Base-by-base conservation (phyloP, 2,329 filamentous ascomycete genomes). In the Fusarium udum region DNA sequence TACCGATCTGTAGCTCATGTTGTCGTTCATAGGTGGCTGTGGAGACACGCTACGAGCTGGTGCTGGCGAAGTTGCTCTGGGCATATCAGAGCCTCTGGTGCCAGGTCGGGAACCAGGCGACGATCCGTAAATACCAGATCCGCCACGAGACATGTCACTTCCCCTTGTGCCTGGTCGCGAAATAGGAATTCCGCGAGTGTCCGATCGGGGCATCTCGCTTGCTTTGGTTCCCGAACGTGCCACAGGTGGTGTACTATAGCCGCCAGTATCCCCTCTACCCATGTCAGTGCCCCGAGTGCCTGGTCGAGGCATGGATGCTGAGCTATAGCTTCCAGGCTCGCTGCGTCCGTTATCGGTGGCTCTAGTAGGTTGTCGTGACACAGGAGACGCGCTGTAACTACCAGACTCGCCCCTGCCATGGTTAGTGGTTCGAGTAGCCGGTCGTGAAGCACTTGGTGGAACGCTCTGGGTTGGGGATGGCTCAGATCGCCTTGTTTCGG, bases 41-140 rank as follows among this genome's bases (percentile, higher is more conserved):
- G 92, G 92, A 16, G 89, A 91, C n/a, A 83, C 83, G 72, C 86
- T 87, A 46, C 93, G 89, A 13, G 89, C 85, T 31, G 93, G 90
- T 32, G 89, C 90, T 36, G 94, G 94, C 13, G 93, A 95, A 11
- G 89, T 82, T 4, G 89, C 87, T 32, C 90, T 83, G 26, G 89
- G 88, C 67, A 90, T 84, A 55, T 91, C 89, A 70, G 84, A 88
- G 24, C 87, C 88, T 64, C 92, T 85, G 10, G 90, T 91, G 18
- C 85, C 83, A 7, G 91, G 87, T 18, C 90, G 87, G 31, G 91
- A 87, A 43, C 83, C 84, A 18, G 82, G 78, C 10, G 84, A 81
- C 22, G 79, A 73, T 45, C 80, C 81, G 51, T 77, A 78, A 56
- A 75, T 68, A 18, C 74, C 76, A 58, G 73, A 71, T 37, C 80